A percentile compares a stretch with the other conserved stretches of the same genome.
Evolutionary conservation across 2,329 filamentous ascomycete species (phyloP).

Genomic region (Colletotrichum chlorophyti): DNA sequence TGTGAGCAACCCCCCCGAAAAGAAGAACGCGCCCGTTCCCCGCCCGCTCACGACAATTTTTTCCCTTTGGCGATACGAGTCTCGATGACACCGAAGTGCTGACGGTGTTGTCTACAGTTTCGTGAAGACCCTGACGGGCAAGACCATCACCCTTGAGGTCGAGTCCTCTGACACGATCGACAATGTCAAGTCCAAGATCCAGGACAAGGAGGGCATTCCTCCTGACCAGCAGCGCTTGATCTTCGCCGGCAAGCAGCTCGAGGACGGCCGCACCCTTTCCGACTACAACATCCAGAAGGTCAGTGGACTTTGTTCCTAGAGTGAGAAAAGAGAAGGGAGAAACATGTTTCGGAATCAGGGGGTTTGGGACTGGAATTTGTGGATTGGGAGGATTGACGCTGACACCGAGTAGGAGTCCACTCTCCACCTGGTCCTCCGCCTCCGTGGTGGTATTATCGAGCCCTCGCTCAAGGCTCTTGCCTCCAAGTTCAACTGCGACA

Average conservation of each 20-base stretch:
- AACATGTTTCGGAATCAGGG: not conserved
- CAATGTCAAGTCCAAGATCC: slow-evolving; percentile 99
- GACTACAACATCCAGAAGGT: slow-evolving; percentile 99
- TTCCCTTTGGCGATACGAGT: slow-evolving; percentile 22
- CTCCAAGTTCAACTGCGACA: slow-evolving; percentile 99
- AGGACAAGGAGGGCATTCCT: slow-evolving; percentile 99
- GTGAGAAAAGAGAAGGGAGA: not conserved
- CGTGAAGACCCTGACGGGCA: slow-evolving; percentile 99
- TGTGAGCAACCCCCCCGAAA: slow-evolving; percentile 66
- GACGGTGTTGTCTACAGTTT: slow-evolving; percentile 68
- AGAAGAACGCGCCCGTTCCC: no score
- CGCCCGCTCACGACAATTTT: slow-evolving; percentile 19
- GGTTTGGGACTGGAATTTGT: not conserved
- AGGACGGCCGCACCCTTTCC: slow-evolving; percentile 94
- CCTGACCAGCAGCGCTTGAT: slow-evolving; percentile 98
- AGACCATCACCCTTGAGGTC: slow-evolving; percentile 99
- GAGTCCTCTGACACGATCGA: slow-evolving; percentile 99
- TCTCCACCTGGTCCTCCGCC: slow-evolving; percentile 97
- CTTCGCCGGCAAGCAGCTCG: slow-evolving; percentile 98
- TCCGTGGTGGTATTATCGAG: slow-evolving; percentile 99
- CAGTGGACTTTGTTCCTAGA: slow-evolving; percentile 43
- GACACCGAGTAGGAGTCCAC: slow-evolving; percentile 80
- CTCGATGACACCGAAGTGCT: slow-evolving; percentile 31
- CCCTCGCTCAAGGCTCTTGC: slow-evolving; percentile 97
- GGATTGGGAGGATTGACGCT: slow-evolving; percentile 2